A percentile compares a stretch with the other conserved stretches of the same genome.
These are phyloP conservation scores for Taphrina wiesneri DNA, from an alignment of 1,139 yeast species.

Conservation along the genomic window DNA sequence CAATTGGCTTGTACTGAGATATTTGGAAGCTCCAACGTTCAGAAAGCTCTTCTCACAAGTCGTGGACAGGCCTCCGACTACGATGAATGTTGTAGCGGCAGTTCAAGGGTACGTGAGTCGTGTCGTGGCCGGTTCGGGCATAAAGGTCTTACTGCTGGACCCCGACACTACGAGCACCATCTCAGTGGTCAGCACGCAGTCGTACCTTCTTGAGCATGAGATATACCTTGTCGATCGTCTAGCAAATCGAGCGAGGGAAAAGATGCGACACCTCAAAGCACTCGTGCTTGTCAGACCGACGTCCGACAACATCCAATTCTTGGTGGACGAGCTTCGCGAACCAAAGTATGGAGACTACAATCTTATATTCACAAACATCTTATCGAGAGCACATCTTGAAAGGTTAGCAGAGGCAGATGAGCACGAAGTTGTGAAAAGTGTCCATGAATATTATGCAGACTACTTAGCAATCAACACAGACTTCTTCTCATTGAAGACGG, in stretches of 20 bases:
- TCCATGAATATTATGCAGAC: constrained; percentile 83
- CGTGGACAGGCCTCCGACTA: neutral
- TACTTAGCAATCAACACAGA: constrained; percentile 71
- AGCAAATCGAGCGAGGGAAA: constrained; percentile 65
- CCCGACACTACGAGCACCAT: constrained; percentile 75
- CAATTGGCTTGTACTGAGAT: too few relatives aligned
- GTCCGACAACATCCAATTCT: constrained; percentile 59
- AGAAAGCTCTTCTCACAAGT: too few relatives aligned
- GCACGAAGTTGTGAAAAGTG: constrained; percentile 70
- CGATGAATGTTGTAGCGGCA: constrained; percentile 57
- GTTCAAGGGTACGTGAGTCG: constrained; percentile 55
- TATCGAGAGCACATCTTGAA: constrained; percentile 76
- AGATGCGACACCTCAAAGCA: constrained; percentile 80
- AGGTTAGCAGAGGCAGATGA: constrained; percentile 88
- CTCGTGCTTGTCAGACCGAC: constrained; percentile 77
- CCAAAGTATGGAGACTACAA: constrained; percentile 82
- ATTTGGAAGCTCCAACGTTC: too few relatives aligned
- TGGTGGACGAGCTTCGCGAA: constrained; percentile 65
- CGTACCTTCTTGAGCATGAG: constrained; percentile 76
- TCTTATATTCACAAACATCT: constrained; percentile 70
- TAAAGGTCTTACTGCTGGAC: constrained; percentile 78
- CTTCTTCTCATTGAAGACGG: constrained; percentile 55
- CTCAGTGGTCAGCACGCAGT: constrained; percentile 84
- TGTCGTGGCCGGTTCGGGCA: constrained; percentile 48
- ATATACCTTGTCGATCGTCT: constrained; percentile 74